Conservation (phyloP, 2,329 filamentous ascomycete species). For the Colletotrichum siamense region DNA sequence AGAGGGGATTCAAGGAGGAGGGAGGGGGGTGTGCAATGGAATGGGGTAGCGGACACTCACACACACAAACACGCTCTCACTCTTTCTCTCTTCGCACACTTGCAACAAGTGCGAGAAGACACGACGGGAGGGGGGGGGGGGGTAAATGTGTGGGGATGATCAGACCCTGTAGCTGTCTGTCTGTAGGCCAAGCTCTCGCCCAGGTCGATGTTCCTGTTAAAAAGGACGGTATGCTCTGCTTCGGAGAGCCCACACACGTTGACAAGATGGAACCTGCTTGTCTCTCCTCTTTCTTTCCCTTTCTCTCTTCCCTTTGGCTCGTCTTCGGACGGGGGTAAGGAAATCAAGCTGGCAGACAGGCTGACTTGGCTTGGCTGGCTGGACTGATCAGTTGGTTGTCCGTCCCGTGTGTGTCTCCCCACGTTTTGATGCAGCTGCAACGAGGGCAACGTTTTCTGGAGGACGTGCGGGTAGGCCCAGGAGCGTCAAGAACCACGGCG, state of each 20-base stretch:
- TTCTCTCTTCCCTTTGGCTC: background rate
- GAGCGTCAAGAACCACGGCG: background rate
- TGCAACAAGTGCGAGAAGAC: background rate
- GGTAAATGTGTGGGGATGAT: background rate
- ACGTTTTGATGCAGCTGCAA: conserved; percentile 8
- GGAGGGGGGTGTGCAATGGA: background rate
- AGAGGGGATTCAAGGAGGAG: conserved; percentile 1
- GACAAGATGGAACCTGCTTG: background rate
- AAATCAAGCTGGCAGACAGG: background rate
- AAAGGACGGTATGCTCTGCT: conserved; percentile 20
- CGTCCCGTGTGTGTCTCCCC: background rate
- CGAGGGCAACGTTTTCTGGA: background rate
- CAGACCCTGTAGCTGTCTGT: background rate
- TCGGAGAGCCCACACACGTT: background rate
- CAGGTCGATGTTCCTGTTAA: conserved; percentile 17
- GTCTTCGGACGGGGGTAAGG: background rate
- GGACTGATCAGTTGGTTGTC: background rate
- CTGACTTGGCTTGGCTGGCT: background rate
- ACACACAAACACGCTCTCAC: background rate
- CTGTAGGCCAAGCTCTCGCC: conserved; percentile 8
- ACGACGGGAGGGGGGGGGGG: background rate
- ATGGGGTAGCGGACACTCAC: background rate
- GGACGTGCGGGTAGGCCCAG: background rate
- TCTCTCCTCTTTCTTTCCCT: background rate
- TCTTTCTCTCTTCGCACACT: background rate